phyloP scores from a whole-genome alignment of 2,329 filamentous ascomycete species.

The Aspergillus luchuensis region DNA sequence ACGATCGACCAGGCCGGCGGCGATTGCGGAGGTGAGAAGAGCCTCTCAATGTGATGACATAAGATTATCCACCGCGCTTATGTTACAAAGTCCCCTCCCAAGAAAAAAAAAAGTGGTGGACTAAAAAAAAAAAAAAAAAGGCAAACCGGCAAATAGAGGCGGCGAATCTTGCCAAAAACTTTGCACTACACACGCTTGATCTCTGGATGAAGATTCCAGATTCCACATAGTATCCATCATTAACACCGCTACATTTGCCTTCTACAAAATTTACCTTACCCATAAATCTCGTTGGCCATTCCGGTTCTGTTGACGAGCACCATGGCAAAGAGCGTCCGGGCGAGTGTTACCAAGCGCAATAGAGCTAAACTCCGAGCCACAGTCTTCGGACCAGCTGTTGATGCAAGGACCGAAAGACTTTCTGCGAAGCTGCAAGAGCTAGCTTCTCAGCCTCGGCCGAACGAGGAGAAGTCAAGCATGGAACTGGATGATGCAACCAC shows the following conservation, averaged over 20 bases:
- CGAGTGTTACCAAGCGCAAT: conserved; percentile 80
- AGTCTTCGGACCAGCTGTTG: conserved; percentile 82
- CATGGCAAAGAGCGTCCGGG: conserved; percentile 87
- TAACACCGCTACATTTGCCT: neutral
- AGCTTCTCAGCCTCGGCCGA: conserved; percentile 72
- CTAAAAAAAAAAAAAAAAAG: neutral
- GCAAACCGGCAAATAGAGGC: conserved; percentile 1
- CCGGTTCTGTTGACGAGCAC: conserved; percentile 27
- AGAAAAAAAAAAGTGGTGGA: neutral
- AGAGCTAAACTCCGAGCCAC: conserved; percentile 75
- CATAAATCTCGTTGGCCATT: neutral
- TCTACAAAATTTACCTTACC: conserved; percentile 5
- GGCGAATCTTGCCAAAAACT: neutral
- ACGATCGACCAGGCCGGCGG: conserved; percentile 8
- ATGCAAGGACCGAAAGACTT: conserved; percentile 77
- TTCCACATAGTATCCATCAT: neutral
- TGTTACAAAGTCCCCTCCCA: neutral
- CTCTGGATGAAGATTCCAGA: neutral
- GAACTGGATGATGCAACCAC: conserved; percentile 25
- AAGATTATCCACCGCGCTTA: conserved; percentile 22
- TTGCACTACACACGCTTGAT: neutral
- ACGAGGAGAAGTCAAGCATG: conserved; percentile 46
- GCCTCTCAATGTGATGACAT: conserved; percentile 36
- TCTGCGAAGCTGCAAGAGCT: conserved; percentile 83
- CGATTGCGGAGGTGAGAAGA: conserved; percentile 24